Conservation (phyloP, 768 basidiomycete genomes). For the Leccinum barrowsii region DNA sequence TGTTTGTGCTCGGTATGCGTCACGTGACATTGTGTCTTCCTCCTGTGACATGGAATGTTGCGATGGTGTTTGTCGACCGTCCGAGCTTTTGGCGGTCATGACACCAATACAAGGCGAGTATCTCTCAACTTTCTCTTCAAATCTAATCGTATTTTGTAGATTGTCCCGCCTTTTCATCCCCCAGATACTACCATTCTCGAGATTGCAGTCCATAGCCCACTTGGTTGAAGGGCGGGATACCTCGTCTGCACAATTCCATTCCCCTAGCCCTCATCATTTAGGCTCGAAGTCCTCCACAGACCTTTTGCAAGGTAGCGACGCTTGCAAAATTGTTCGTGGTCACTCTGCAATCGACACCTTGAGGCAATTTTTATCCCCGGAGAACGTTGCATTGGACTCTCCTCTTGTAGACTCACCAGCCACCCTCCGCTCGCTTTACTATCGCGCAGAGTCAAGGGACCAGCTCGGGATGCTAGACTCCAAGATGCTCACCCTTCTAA, state of each 20-base stretch:
- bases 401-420: conserved; percentile 26
- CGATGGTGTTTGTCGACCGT: conserved; percentile 62
- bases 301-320: not conserved
- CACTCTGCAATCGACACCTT: conserved; percentile 13
- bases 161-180: not conserved
- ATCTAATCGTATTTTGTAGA: conserved; percentile 4
- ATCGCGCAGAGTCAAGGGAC: conserved; percentile 30
- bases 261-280: not conserved
- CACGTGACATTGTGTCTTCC: not conserved
- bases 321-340: not conserved
- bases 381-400: conserved; percentile 6
- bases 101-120: conserved; percentile 26
- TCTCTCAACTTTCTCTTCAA: not conserved
- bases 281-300: not conserved
- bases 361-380: conserved; percentile 13
- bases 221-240: no score
- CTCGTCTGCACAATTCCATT: not conserved
- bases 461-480: conserved; percentile 35
- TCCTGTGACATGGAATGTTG: conserved; percentile 71
- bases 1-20: not conserved
- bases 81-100: conserved; percentile 40
- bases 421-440: conserved; percentile 39
- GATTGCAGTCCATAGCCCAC: not conserved
- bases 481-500: conserved; percentile 39
- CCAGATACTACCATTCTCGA: conserved; percentile 1